Evolutionary conservation across 2,329 filamentous ascomycete species (phyloP).

Genomic region (Myriangium duriaei): DNA sequence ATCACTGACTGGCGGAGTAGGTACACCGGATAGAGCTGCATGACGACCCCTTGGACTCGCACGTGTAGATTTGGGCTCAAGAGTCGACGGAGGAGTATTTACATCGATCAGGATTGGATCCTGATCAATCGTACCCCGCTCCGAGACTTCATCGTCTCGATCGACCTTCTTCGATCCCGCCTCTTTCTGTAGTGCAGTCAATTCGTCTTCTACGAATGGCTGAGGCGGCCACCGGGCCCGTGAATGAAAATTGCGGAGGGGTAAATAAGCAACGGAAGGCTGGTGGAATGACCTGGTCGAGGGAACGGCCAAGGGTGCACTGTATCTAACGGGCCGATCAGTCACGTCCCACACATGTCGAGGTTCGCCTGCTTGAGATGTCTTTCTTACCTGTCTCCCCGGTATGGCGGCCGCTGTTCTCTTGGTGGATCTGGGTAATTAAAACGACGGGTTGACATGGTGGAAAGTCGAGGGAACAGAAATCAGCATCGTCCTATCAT

Average conservation of each 20-base stretch:
- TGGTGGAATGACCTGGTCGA: conserved; percentile 1
- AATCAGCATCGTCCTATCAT: conserved; percentile 1
- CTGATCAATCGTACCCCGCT: conserved; percentile 56
- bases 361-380: not conserved
- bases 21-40: conserved; percentile 14
- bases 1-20: conserved; percentile 26
- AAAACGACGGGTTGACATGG: conserved; percentile 7
- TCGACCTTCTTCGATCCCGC: conserved; percentile 29
- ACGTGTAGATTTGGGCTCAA: conserved; percentile 34
- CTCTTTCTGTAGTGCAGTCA: conserved; percentile 49
- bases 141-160: conserved; percentile 42
- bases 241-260: too few relatives aligned
- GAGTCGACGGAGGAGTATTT: conserved; percentile 37
- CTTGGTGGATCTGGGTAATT: conserved; percentile 7
- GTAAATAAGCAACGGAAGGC: not conserved
- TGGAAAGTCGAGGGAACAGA: conserved; percentile 2
- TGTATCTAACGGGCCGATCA: conserved; percentile 1
- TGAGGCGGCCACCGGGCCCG: conserved; percentile 40
- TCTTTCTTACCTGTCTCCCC: conserved; percentile 1
- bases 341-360: too few relatives aligned
- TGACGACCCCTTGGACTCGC: conserved; percentile 12
- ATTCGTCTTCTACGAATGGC: conserved; percentile 59
- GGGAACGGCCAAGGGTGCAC: not conserved
- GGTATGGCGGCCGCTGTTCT: not conserved
- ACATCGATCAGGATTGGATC: conserved; percentile 54